Percentiles rank a stretch among this genome's conserved stretches.
Evolutionary conservation across 306 rosid genomes (phyloP).

Genomic region (Lathyrus tuberosus): DNA sequence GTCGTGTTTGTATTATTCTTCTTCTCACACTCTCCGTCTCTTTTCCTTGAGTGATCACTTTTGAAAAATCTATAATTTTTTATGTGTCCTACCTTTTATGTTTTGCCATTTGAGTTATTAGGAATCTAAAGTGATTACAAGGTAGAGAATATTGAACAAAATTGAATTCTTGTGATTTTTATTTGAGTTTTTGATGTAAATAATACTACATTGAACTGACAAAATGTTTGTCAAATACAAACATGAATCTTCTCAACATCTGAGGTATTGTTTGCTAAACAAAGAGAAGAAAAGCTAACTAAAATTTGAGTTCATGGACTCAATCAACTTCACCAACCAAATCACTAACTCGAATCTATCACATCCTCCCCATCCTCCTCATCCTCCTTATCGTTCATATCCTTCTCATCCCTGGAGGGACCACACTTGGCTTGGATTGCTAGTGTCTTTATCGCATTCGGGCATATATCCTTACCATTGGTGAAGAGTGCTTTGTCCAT

Average conservation of each 20-base stretch:
- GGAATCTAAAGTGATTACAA: neutral
- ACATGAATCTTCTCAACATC: neutral
- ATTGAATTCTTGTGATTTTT: neutral
- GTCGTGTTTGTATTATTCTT: too few species aligned
- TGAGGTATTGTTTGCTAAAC: slow-evolving; percentile 6
- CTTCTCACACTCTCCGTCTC: too few species aligned
- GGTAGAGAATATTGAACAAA: slow-evolving; percentile 1
- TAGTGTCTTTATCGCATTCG: slow-evolving; percentile 48
- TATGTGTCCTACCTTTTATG: too few species aligned
- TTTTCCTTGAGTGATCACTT: too few species aligned
- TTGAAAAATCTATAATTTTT: too few species aligned
- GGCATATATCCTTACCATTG: slow-evolving; percentile 49
- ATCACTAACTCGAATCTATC: neutral
- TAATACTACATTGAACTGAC: neutral
- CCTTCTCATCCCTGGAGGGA: neutral
- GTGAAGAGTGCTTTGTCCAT: slow-evolving; percentile 41
- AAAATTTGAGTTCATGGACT: slow-evolving; percentile 27
- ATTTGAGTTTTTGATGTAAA: neutral
- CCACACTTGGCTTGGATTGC: slow-evolving; percentile 73
- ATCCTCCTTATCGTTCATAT: neutral
- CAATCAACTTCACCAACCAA: slow-evolving; percentile 11
- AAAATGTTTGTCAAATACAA: slow-evolving; percentile 6
- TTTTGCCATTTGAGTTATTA: neutral
- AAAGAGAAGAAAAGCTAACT: slow-evolving; percentile 9
- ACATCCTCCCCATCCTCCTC: neutral